Evolutionary conservation across 495 filamentous ascomycete genomes (phyloP).

Genomic region (Podospora tetraspora): DNA sequence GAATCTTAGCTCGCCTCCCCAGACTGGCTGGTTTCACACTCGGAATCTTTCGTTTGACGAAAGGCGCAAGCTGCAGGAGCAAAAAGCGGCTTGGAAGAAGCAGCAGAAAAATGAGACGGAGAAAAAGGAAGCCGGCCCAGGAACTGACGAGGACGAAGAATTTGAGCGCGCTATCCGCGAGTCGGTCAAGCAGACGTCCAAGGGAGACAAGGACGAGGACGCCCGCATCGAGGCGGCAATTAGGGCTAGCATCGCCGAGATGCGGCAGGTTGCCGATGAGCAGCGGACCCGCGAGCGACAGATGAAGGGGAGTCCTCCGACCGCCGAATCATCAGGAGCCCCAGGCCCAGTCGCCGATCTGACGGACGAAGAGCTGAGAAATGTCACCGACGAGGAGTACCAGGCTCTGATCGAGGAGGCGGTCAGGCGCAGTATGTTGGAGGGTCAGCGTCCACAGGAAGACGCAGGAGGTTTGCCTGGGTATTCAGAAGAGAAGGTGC

Average conservation of each 20-base stretch:
- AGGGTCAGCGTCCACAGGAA: constrained; percentile 13
- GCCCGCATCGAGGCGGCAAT: constrained; percentile 62
- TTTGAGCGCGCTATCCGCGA: constrained; percentile 63
- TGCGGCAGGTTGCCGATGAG: constrained; percentile 39
- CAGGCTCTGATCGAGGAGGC: constrained; percentile 55
- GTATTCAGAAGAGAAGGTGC: constrained; percentile 42
- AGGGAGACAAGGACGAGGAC: constrained; percentile 62
- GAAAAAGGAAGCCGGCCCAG: not conserved
- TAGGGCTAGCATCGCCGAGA: constrained; percentile 57
- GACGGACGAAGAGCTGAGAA: constrained; percentile 26
- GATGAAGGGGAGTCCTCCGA: not conserved
- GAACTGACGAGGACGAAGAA: constrained; percentile 39
- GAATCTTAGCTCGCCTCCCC: constrained; percentile 16
- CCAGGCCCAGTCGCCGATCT: not conserved
- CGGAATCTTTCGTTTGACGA: constrained; percentile 38
- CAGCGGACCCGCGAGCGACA: constrained; percentile 30
- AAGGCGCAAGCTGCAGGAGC: constrained; percentile 46
- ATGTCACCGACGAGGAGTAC: constrained; percentile 48
- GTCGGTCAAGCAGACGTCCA: constrained; percentile 63
- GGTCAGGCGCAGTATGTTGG: constrained; percentile 49
- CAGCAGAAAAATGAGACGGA: not conserved
- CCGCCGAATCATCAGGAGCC: not conserved
- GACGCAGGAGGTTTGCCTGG: constrained; percentile 19
- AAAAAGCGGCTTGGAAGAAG: constrained; percentile 36
- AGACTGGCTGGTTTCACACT: constrained; percentile 39